These are phyloP conservation scores for Pinguiococcus pyrenoidosus DNA, from an alignment of 108 stramenopile genomes.

Conservation along the genomic window DNA sequence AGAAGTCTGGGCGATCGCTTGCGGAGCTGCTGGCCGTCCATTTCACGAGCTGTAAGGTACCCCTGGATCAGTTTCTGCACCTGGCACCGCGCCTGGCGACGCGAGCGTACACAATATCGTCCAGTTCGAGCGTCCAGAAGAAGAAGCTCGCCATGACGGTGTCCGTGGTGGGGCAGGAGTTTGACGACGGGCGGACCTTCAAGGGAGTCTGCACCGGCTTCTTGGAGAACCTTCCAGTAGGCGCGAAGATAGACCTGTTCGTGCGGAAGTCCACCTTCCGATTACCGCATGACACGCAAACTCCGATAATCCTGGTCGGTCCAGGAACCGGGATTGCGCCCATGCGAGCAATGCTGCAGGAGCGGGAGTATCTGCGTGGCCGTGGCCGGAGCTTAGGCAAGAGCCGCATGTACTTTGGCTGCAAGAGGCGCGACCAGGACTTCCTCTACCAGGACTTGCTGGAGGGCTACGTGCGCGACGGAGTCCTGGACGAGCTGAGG, in stretches of 20 bases:
- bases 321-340: slow-evolving; percentile 96
- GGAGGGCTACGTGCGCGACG: slow-evolving; percentile 41
- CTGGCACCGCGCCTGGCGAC: slow-evolving; percentile 70
- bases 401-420: slow-evolving; percentile 90
- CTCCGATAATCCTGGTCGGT: slow-evolving; percentile 84
- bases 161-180: slow-evolving; percentile 40
- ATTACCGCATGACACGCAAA: slow-evolving; percentile 23
- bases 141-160: slow-evolving; percentile 75
- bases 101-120: slow-evolving; percentile 91
- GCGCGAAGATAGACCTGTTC: slow-evolving; percentile 51
- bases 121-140: slow-evolving; percentile 67
- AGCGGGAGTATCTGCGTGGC: slow-evolving; percentile 14
- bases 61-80: slow-evolving; percentile 70
- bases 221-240: slow-evolving; percentile 35
- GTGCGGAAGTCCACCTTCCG: slow-evolving; percentile 77
- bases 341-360: slow-evolving; percentile 83
- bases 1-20: slow-evolving; percentile 20
- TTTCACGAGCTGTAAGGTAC: slow-evolving; percentile 60
- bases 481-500: slow-evolving; percentile 52
- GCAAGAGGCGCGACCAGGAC: slow-evolving; percentile 62
- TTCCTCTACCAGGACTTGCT: slow-evolving; percentile 84
- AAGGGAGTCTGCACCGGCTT: slow-evolving; percentile 72
- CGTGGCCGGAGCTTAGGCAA: slow-evolving; percentile 23
- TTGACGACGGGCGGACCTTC: slow-evolving; percentile 45
- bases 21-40: slow-evolving; percentile 21